Evolutionary conservation across 164 flowering plant species (phyloP).

Genomic region (Magnolia officinalis): DNA sequence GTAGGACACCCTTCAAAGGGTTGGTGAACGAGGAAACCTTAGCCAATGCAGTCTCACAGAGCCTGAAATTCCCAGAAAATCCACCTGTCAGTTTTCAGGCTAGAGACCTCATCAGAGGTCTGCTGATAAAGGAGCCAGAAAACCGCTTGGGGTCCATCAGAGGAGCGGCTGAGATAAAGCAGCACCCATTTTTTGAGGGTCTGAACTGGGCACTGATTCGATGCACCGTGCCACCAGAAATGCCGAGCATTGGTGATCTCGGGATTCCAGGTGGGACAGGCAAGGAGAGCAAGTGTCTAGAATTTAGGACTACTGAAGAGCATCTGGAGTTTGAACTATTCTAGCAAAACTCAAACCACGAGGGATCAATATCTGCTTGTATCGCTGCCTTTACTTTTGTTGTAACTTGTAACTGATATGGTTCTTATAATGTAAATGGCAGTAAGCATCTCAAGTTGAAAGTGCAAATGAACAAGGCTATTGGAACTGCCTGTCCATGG

Average conservation of each 20-base stretch:
- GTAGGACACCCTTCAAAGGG: slow-evolving; percentile 85
- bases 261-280: slow-evolving; percentile 11
- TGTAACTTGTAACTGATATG: not conserved
- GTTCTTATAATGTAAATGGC: not conserved
- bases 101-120: slow-evolving; percentile 56
- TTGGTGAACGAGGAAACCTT: slow-evolving; percentile 65
- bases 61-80: slow-evolving; percentile 59
- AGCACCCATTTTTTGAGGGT: slow-evolving; percentile 75
- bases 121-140: slow-evolving; percentile 69
- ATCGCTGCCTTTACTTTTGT: not conserved
- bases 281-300: slow-evolving; percentile 24
- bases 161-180: slow-evolving; percentile 90
- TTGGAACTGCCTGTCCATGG: no score
- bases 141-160: slow-evolving; percentile 61
- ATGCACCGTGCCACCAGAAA: slow-evolving; percentile 69
- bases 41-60: slow-evolving; percentile 55
- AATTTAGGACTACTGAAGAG: slow-evolving; percentile 17
- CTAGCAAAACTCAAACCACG: slow-evolving; percentile 20
- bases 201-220: slow-evolving; percentile 84
- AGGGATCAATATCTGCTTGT: not conserved
- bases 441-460: not conserved
- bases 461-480: not conserved
- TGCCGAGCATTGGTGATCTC: slow-evolving; percentile 42
- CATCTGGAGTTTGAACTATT: slow-evolving; percentile 55
- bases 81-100: slow-evolving; percentile 63